Evolutionary conservation across 202 grass and related monocot species (phyloP).

Genomic region (Schoenoplectus triqueter): DNA sequence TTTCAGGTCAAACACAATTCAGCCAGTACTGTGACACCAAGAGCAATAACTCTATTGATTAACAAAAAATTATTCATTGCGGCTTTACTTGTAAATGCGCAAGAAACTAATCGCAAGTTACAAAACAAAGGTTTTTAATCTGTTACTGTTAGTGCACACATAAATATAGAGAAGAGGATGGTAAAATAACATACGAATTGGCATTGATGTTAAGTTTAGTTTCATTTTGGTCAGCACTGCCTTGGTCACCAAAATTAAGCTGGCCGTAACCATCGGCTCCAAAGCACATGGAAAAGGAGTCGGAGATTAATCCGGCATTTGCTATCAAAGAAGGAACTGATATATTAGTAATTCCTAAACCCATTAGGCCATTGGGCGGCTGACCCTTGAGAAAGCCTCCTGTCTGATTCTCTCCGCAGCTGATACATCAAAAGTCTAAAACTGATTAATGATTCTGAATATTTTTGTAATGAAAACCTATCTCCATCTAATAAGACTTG

Average conservation of each 20-base stretch:
- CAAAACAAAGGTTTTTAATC: not conserved
- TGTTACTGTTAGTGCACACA: conserved; percentile 1
- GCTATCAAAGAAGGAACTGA: conserved; percentile 46
- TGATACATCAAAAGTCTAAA: not conserved
- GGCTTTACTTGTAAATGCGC: not conserved
- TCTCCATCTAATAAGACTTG: not conserved
- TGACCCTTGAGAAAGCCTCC: conserved; percentile 21
- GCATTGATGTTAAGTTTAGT: conserved; percentile 32
- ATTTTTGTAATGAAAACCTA: not conserved
- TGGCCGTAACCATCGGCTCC: conserved; percentile 28
- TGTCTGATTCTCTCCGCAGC: conserved; percentile 48
- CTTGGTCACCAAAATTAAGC: conserved; percentile 51
- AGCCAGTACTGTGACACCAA: not conserved
- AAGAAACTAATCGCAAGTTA: not conserved
- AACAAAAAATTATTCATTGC: not conserved
- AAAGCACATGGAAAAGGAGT: conserved; percentile 61
- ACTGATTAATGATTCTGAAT: not conserved
- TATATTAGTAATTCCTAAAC: conserved; percentile 35
- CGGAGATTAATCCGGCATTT: not conserved
- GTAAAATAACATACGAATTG: not conserved
- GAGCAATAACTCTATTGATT: not conserved
- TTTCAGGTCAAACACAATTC: not conserved
- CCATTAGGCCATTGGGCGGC: conserved; percentile 46
- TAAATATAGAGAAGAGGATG: not conserved
- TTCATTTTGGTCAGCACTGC: conserved; percentile 40